Conservation (phyloP, 352 stramenopile genomes). For the Discostella stelligera region DNA sequence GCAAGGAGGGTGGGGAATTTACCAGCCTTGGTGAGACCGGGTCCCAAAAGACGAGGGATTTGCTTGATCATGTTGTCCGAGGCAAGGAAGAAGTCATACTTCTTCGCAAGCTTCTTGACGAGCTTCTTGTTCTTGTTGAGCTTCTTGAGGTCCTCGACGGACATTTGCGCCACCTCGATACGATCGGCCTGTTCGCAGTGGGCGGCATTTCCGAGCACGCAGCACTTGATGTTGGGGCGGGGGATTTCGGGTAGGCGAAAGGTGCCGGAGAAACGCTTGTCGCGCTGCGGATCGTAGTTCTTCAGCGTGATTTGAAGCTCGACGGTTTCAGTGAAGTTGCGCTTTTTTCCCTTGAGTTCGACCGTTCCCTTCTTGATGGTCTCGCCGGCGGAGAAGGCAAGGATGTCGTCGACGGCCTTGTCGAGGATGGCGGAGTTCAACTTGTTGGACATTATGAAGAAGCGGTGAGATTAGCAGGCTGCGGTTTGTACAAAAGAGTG, state of each 20-base stretch:
- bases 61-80: constrained; percentile 99
- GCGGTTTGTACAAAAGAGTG: not conserved
- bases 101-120: constrained; percentile 99
- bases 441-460: constrained; percentile 86
- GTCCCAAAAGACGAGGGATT: constrained; percentile 98
- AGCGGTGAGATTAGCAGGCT: constrained; percentile 16
- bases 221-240: constrained; percentile 87
- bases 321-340: constrained; percentile 99
- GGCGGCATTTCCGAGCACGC: constrained; percentile 97
- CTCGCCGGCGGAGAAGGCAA: constrained; percentile 93
- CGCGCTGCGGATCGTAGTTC: constrained; percentile 99
- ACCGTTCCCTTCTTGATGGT: constrained; percentile 88
- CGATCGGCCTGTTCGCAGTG: constrained; percentile 98
- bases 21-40: constrained; percentile 95
- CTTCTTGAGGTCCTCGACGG: constrained; percentile 99
- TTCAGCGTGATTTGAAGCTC: constrained; percentile 98
- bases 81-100: constrained; percentile 99
- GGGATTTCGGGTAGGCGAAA: constrained; percentile 97
- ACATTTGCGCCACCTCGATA: constrained; percentile 97
- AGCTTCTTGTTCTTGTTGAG: constrained; percentile 99
- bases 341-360: constrained; percentile 98
- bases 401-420: constrained; percentile 93
- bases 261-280: constrained; percentile 99
- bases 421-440: constrained; percentile 95
- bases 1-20: constrained; percentile 99